phyloP scores from a whole-genome alignment of 2,329 filamentous ascomycete genomes.

The Talaromyces sp. region DNA sequence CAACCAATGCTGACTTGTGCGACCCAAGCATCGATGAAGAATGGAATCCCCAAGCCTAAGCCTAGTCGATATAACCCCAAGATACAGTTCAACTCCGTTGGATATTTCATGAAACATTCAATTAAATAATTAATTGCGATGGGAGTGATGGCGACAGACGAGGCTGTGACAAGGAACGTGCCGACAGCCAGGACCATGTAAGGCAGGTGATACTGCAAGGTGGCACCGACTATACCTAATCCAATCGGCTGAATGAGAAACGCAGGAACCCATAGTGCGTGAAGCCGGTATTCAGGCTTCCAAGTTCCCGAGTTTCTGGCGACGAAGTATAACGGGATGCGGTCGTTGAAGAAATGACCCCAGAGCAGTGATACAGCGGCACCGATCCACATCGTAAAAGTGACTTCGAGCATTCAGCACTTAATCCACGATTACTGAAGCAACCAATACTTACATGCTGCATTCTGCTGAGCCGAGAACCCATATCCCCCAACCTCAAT shows the following conservation, averaged over 20 bases:
- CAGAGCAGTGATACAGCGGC: conserved; percentile 8
- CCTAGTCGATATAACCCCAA: conserved; percentile 12
- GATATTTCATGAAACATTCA: conserved; percentile 17
- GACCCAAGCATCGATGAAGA: conserved; percentile 15
- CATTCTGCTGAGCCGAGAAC: conserved; percentile 11
- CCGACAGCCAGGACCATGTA: conserved; percentile 17
- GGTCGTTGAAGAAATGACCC: conserved; percentile 17
- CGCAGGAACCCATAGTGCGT: conserved; percentile 13
- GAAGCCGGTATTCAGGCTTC: conserved; percentile 18
- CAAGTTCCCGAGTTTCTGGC: conserved; percentile 8
- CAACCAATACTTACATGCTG: conserved; percentile 9
- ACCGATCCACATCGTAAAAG: conserved; percentile 17
- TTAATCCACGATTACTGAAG: not conserved
- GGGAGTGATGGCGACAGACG: not conserved
- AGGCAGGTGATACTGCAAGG: conserved; percentile 14
- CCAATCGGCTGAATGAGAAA: conserved; percentile 11
- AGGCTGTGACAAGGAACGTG: conserved; percentile 6
- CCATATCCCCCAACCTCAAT: conserved; percentile 13
- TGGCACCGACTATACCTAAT: conserved; percentile 10
- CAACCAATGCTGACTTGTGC: conserved; percentile 9
- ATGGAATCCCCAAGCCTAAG: conserved; percentile 13
- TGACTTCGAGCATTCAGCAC: conserved; percentile 1
- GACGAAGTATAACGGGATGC: conserved; percentile 10
- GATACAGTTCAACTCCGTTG: conserved; percentile 16
- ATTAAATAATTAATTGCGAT: conserved; percentile 16